Evolutionary conservation across 2,329 filamentous ascomycete species (phyloP), one percentile per base, ranked within the genome.

Genomic region (Dothistroma septosporum): DNA sequence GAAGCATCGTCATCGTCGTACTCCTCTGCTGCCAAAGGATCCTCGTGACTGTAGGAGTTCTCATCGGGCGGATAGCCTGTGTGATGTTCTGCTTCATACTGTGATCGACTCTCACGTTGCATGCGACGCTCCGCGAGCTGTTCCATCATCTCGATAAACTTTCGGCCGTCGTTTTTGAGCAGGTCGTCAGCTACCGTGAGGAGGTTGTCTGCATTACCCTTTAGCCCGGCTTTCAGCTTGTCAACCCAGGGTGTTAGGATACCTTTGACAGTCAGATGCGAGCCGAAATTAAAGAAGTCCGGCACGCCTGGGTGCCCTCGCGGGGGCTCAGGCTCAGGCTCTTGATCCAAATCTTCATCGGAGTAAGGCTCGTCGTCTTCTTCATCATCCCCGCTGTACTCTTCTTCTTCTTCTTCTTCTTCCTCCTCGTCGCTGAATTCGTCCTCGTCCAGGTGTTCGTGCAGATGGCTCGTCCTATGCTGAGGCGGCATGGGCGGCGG

Each of bases 131-230:
- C 94, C 41, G 94, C 94, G 70, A 99, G 84, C 79, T 97, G 93
- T 76, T 99, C 94, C 94, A 99, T 99, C 94, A 99, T 99, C 76
- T 99, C 94, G 77, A 99, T 99, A 79, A 99, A 99, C 74, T 96
- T 96, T 77, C 96, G 96, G 72, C 94, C 94, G 77, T 99, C 94
- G 77, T 99, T 99, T 77, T 97, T 97, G 65, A 99, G 85, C 67
- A 99, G 83, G 78, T 99, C 94, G 81, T 99, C 94, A 76, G 94
- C 94, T 73, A 99, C 94, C 68, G 94, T 99, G 75, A 99, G 87
- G 77, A 99, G 97, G 74, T 94, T 95, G 81, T 94, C 92, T 91
- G 84, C 76, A 76, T 72, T 71, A 69, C 66, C 66, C 63, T 73
- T 74, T 71, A 74, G 76, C 68, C 64, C 70, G 61, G 65, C 66